phyloP scores from a whole-genome alignment of 352 stramenopile species.

The Peronospora destructor region DNA sequence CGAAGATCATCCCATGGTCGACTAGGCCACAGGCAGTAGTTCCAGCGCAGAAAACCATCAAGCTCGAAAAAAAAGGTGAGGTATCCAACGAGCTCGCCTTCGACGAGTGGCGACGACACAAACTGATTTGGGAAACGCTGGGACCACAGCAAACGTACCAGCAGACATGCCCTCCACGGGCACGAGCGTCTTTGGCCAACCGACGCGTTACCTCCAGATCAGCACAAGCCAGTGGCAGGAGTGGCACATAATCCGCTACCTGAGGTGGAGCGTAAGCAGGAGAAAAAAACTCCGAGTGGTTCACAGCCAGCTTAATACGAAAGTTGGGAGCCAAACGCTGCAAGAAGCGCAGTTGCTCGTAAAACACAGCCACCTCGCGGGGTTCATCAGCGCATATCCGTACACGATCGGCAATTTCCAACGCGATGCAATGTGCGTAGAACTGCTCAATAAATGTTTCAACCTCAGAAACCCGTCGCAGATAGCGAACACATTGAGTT shows the following conservation, averaged over 20 bases:
- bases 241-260: conserved; percentile 65
- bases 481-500: conserved; percentile 54
- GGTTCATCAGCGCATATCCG: conserved; percentile 71
- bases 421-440: conserved; percentile 54
- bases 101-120: conserved; percentile 61
- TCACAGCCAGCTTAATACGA: conserved; percentile 67
- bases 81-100: conserved; percentile 69
- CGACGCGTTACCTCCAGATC: conserved; percentile 54
- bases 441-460: conserved; percentile 60
- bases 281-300: conserved; percentile 64
- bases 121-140: conserved; percentile 72
- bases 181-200: conserved; percentile 45
- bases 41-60: conserved; percentile 78
- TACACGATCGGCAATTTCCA: conserved; percentile 52
- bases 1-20: conserved; percentile 52
- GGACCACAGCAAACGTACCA: conserved; percentile 81
- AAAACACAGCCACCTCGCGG: conserved; percentile 43
- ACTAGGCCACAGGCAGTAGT: conserved; percentile 67
- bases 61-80: conserved; percentile 73
- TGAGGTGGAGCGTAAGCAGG: conserved; percentile 45
- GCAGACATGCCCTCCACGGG: conserved; percentile 49
- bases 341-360: conserved; percentile 60
- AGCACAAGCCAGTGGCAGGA: conserved; percentile 58
- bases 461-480: conserved; percentile 46
- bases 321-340: conserved; percentile 56